Percentiles rank a stretch among this genome's conserved stretches.
phyloP scores from a whole-genome alignment of 75 land plant species.

The Sequoia sempervirens region DNA sequence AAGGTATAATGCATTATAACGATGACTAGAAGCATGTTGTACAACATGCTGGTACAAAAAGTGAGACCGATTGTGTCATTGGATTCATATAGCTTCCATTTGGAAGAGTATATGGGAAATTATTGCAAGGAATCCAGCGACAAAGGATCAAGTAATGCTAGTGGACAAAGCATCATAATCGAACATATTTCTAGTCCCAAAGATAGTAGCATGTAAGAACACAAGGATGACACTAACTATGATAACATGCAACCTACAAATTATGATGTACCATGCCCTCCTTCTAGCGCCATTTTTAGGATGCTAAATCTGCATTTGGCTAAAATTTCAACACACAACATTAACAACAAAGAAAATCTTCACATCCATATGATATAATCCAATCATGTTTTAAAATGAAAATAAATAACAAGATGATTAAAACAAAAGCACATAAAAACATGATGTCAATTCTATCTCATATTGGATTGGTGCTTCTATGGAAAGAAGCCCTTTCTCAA shows the following conservation, averaged over 20 bases:
- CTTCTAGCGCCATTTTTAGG: too few relatives aligned
- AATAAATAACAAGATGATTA: too few relatives aligned
- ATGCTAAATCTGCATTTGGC: too few relatives aligned
- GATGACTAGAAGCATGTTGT: conserved; percentile 93
- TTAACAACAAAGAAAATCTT: too few relatives aligned
- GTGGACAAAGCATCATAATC: not conserved
- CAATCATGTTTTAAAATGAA: too few relatives aligned
- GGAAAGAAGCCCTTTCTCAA: too few relatives aligned
- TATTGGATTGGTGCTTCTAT: too few relatives aligned
- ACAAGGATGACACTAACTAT: not conserved
- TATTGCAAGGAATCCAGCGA: conserved; percentile 15
- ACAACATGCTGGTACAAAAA: conserved; percentile 69
- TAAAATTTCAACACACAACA: too few relatives aligned
- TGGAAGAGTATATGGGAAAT: conserved; percentile 67
- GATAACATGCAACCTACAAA: conserved; percentile 7
- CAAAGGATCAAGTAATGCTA: not conserved
- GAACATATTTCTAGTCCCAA: not conserved
- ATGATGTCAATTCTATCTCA: too few relatives aligned
- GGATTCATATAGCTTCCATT: conserved; percentile 90
- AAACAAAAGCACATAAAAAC: too few relatives aligned
- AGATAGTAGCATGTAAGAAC: not conserved
- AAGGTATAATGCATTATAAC: conserved; percentile 67
- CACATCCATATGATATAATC: too few relatives aligned
- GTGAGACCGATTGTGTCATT: conserved; percentile 73
- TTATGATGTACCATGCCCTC: conserved; percentile 2